Evolutionary conservation across 139 green algal genomes (phyloP), one percentile per base, ranked within the genome.

Genomic region (Marvania coccoides): DNA sequence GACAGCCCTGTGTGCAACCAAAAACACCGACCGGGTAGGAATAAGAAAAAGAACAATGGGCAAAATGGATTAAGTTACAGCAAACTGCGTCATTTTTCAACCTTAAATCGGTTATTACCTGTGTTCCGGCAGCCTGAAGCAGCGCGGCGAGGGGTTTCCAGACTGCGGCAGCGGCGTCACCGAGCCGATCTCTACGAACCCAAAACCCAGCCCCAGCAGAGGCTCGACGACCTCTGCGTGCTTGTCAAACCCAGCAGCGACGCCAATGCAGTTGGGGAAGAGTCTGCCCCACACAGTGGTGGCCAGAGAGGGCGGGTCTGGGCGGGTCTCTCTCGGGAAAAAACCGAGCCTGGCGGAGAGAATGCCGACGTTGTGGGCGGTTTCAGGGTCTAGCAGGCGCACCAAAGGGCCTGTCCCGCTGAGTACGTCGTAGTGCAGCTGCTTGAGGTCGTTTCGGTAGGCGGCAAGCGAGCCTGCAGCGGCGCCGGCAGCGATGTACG

Each of bases 171-270:
- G 65, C 0, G 94, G 94, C 0, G 94, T 99, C 34, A 99, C 80
- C 3, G 84, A 92, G 0, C 92, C 90, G 5, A 96, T 80, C 77
- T 97, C 91, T 19, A 97, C 82, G 70, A 97, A 96, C 0, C 92
- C 94, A 78, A 98, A 96, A 1, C 94, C 93, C 37, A 98, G 71
- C 2, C 71, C 79, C 51, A 97, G 62, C 28, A 97, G 54, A 3
- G 75, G 73, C 26, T 91, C 79, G 8, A 95, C 67, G 1, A 80
- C 82, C 56, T 96, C 83, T 14, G 85, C 93, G 71, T 96, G 77
- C 80, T 99, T 99, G 84, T 99, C 94, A 76, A 99, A 99, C 0
- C 94, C 94, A 33, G 94, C 94, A 19, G 94, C 94, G 29, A 99
- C 65, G 12, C 93, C 93, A 7, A 99, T 67, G 2, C 94, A 94